phyloP scores from a whole-genome alignment of 257 asterid species.

The Solanum appendiculatum region DNA sequence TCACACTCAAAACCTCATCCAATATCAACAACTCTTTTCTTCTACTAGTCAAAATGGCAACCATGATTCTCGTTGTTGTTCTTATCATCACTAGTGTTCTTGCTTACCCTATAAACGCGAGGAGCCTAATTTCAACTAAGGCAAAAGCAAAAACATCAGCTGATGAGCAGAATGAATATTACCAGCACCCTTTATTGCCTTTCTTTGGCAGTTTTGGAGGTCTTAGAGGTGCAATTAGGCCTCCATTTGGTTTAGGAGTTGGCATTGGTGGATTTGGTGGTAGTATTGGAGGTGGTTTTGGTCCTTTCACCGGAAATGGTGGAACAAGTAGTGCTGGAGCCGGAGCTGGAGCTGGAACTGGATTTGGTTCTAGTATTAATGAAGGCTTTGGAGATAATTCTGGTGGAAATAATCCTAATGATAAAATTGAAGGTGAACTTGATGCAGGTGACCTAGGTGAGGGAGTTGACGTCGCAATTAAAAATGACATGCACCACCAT shows the following conservation, averaged over 20 bases:
- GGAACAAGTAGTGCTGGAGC: neutral
- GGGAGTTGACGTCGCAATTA: neutral
- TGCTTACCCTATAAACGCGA: neutral
- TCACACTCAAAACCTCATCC: neutral
- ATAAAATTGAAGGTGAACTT: neutral
- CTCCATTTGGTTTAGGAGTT: conserved; percentile 1
- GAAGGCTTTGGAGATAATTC: neutral
- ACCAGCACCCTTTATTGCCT: conserved; percentile 15
- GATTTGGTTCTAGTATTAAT: neutral
- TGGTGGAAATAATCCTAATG: neutral
- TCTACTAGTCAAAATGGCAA: conserved; percentile 1
- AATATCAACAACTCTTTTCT: neutral
- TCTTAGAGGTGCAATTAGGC: neutral
- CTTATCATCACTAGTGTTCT: conserved; percentile 3
- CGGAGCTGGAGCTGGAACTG: neutral
- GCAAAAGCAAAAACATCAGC: neutral
- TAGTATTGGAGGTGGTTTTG: conserved; percentile 5
- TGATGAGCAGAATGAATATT: conserved; percentile 12
- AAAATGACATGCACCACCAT: neutral
- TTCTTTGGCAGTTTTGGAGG: conserved; percentile 6
- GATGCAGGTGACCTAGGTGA: neutral
- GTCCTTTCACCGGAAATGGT: neutral
- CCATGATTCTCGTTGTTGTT: conserved; percentile 1
- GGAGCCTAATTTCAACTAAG: neutral
- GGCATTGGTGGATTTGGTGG: conserved; percentile 1